Evolutionary conservation across 305 asterid species (phyloP).

Genomic region (Solanum hybrid): DNA sequence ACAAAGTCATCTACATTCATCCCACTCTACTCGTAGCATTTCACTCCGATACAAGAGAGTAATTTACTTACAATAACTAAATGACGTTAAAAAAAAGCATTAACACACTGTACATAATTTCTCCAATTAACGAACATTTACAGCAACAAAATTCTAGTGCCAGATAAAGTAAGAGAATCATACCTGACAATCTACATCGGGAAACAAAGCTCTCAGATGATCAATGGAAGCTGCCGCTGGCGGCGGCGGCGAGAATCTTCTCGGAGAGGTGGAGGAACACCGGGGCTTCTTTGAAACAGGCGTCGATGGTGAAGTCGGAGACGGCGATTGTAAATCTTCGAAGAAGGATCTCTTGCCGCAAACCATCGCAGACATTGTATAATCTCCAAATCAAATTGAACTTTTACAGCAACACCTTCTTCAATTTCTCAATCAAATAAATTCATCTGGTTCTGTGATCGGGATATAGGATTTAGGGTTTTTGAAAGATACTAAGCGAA

Average conservation of each 20-base stretch:
- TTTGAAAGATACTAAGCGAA: not conserved
- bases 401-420: not conserved
- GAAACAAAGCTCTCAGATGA: constrained; percentile 43
- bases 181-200: constrained; percentile 40
- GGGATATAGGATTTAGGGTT: not conserved
- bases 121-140: not conserved
- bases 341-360: constrained; percentile 16
- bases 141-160: not conserved
- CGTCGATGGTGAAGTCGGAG: constrained; percentile 26
- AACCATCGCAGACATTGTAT: constrained; percentile 10
- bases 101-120: not conserved
- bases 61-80: not conserved
- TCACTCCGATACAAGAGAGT: not conserved
- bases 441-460: not conserved
- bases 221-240: constrained; percentile 21
- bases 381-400: not conserved
- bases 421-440: not conserved
- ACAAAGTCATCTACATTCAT: not conserved
- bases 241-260: constrained; percentile 30
- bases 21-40: not conserved
- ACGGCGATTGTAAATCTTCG: constrained; percentile 9
- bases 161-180: not conserved
- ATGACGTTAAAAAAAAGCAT: not conserved
- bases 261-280: constrained; percentile 36
- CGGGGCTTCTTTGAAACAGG: constrained; percentile 48